Percentiles rank a stretch among this genome's conserved stretches.
Evolutionary conservation across 2,329 filamentous ascomycete species (phyloP).

Genomic region (Verticillium isaacii): DNA sequence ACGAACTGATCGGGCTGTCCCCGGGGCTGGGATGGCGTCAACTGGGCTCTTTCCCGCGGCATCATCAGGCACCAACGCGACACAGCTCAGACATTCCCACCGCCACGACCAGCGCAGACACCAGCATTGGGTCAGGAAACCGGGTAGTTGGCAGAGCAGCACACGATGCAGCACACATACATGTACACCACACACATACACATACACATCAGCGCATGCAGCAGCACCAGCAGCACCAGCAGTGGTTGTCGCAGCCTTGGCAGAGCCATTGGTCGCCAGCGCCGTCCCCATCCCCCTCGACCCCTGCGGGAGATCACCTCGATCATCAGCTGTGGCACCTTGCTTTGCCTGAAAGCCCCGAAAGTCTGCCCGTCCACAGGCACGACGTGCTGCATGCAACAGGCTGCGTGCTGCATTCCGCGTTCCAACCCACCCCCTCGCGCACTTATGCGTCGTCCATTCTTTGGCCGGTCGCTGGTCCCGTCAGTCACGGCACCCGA

Average conservation of each 20-base stretch:
- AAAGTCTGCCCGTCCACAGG: neutral
- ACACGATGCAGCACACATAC: too few species aligned
- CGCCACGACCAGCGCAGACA: too few species aligned
- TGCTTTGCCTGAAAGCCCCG: neutral
- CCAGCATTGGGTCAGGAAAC: neutral
- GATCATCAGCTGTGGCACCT: neutral
- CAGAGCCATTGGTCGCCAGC: neutral
- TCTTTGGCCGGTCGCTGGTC: neutral
- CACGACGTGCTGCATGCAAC: neutral
- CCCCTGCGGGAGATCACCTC: neutral
- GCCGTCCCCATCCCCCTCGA: neutral
- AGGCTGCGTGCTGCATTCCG: neutral
- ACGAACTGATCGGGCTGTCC: too few species aligned
- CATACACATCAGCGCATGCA: neutral
- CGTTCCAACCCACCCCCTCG: neutral
- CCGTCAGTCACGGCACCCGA: neutral
- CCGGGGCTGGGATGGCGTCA: too few species aligned
- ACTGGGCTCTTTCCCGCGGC: too few species aligned
- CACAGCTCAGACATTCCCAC: too few species aligned
- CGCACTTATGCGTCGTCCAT: neutral
- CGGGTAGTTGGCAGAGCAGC: neutral
- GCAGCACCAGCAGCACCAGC: neutral
- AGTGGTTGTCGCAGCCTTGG: neutral
- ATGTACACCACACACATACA: too few species aligned
- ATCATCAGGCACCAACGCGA: too few species aligned